phyloP scores from a whole-genome alignment of 192 early-diverging fungal species.

The Coemansia sp. region DNA sequence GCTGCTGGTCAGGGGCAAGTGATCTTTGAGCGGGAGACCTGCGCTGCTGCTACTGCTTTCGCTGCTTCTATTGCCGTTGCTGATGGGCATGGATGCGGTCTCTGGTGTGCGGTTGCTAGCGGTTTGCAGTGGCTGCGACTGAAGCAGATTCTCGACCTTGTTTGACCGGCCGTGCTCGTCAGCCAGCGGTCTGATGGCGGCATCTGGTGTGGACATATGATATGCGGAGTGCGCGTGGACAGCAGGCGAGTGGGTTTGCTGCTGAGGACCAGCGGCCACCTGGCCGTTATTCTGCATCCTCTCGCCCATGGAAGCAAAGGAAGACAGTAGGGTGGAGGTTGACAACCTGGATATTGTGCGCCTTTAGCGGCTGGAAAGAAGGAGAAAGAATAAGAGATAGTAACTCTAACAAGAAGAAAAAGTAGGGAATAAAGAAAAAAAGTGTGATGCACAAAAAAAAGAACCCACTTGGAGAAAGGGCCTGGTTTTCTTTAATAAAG shows the following conservation, averaged over 20 bases:
- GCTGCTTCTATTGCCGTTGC: constrained; percentile 23
- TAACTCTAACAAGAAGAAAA: neutral
- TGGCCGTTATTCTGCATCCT: constrained; percentile 52
- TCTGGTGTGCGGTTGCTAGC: constrained; percentile 2
- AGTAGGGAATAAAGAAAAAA: neutral
- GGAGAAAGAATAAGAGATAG: neutral
- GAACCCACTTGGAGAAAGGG: neutral
- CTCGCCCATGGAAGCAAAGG: constrained; percentile 13
- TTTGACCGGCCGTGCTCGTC: constrained; percentile 21
- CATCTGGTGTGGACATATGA: constrained; percentile 20
- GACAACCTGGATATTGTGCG: constrained; percentile 3
- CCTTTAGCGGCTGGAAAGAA: neutral
- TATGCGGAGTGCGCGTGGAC: constrained; percentile 14
- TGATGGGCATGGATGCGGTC: neutral
- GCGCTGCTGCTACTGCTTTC: constrained; percentile 29
- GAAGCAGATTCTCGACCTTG: constrained; percentile 14
- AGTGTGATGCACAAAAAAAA: neutral
- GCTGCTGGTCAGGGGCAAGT: neutral
- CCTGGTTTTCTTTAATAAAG: constrained; percentile 2
- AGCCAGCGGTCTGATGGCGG: constrained; percentile 11
- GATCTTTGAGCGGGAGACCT: constrained; percentile 9
- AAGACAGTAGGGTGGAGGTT: constrained; percentile 7
- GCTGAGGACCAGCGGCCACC: constrained; percentile 27
- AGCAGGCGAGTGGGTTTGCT: constrained; percentile 10
- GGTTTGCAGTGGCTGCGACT: neutral